phyloP scores from a whole-genome alignment of 768 basidiomycete genomes.

The Cyathus striatus region DNA sequence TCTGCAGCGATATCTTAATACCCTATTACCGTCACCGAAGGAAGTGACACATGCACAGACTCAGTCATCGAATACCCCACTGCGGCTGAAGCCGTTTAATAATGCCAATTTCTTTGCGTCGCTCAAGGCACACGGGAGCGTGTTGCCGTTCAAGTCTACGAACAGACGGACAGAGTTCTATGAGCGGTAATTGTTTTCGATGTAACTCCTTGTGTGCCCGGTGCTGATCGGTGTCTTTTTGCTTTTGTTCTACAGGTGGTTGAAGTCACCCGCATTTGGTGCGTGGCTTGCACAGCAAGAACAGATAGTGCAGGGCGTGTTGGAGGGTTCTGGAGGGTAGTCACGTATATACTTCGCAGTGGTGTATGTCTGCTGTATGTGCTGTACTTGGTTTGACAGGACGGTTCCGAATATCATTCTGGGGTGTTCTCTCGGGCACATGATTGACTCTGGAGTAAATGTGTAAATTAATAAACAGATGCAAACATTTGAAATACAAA shows the following conservation, averaged over 20 bases:
- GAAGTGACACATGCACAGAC: constrained; percentile 36
- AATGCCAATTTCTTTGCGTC: constrained; percentile 64
- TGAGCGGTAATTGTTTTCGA: constrained; percentile 41
- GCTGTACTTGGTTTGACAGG: too few species aligned
- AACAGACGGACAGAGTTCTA: constrained; percentile 71
- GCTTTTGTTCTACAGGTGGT: constrained; percentile 35
- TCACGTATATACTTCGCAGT: background rate
- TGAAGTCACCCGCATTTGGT: constrained; percentile 74
- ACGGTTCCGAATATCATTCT: too few species aligned
- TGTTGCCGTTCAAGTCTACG: constrained; percentile 70
- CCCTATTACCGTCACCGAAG: constrained; percentile 70
- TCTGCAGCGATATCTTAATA: constrained; percentile 86
- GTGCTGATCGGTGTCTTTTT: background rate
- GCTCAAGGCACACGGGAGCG: constrained; percentile 62
- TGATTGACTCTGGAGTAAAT: background rate
- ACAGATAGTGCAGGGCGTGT: constrained; percentile 55
- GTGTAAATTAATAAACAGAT: background rate
- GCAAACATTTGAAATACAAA: background rate
- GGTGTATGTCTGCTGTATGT: too few species aligned
- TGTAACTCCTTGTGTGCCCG: background rate
- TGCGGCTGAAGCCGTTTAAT: constrained; percentile 68
- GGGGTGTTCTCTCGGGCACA: too few species aligned
- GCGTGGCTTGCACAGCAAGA: constrained; percentile 78
- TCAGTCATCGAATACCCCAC: constrained; percentile 7
- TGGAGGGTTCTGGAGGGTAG: constrained; percentile 23